These are phyloP conservation scores for Platanus orientalis DNA, from an alignment of 164 flowering plant species.

Conservation along the genomic window DNA sequence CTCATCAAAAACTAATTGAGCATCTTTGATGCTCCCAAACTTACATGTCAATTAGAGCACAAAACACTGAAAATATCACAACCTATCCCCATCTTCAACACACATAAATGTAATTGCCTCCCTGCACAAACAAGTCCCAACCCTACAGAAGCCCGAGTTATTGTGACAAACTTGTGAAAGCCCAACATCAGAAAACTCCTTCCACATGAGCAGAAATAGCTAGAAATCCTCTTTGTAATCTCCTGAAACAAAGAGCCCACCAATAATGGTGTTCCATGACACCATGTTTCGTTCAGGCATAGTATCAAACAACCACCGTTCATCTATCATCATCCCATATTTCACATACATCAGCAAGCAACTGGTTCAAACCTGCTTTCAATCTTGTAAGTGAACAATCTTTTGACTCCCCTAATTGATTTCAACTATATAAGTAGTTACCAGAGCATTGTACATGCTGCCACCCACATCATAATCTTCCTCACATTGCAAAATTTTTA, in stretches of 20 bases:
- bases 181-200: background rate
- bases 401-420: no score
- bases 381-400: background rate
- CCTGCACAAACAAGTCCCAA: background rate
- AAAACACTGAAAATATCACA: background rate
- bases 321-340: no score
- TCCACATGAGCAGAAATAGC: background rate
- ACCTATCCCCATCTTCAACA: no score
- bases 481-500: no score
- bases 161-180: background rate
- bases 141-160: background rate
- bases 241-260: background rate
- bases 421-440: background rate
- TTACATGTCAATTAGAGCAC: background rate
- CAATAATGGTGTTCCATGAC: background rate
- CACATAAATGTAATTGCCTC: background rate
- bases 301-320: no score
- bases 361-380: background rate
- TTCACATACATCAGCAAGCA: background rate
- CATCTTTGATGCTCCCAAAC: no score
- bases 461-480: no score
- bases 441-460: no score
- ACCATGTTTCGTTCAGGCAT: no score
- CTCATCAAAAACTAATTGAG: conserved; percentile 1
- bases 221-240: background rate